phyloP scores from a whole-genome alignment of 345 rosid genomes.

The Mangifera indica region DNA sequence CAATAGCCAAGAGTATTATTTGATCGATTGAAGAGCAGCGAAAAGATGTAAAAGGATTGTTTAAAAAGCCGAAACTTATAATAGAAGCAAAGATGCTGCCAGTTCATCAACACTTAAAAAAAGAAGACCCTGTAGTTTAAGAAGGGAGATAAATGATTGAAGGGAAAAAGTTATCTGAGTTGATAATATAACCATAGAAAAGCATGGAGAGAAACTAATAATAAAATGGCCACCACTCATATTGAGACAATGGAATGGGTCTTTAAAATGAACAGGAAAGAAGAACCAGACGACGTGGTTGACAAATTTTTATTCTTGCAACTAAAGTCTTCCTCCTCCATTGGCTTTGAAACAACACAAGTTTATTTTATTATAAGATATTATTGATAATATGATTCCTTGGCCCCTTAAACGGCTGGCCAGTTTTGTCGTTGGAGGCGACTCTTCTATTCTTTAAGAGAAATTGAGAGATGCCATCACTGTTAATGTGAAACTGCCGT shows the following conservation, averaged over 20 bases:
- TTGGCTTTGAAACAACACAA: conserved; percentile 16
- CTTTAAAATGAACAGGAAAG: conserved; percentile 1
- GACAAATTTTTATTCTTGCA: conserved; percentile 19
- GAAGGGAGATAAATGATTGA: conserved; percentile 43
- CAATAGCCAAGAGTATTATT: too few species aligned
- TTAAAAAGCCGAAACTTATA: conserved; percentile 23
- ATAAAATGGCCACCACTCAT: conserved; percentile 24
- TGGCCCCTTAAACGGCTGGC: too few species aligned
- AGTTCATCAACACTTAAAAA: conserved; percentile 35
- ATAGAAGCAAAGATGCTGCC: conserved; percentile 38
- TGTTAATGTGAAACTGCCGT: neutral
- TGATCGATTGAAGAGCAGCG: neutral
- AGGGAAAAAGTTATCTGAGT: conserved; percentile 11
- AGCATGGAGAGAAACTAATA: conserved; percentile 8
- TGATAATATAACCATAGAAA: neutral
- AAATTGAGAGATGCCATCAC: conserved; percentile 20
- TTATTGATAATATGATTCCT: too few species aligned
- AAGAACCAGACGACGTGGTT: conserved; percentile 37
- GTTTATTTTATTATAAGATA: too few species aligned
- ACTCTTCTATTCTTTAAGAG: conserved; percentile 20
- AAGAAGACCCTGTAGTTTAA: conserved; percentile 25
- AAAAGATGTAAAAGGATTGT: too few species aligned
- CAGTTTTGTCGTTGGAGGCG: conserved; percentile 36
- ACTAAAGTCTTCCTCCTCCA: conserved; percentile 25
- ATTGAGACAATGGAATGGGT: conserved; percentile 31